Evolutionary conservation across 1,284 basidiomycete species (phyloP), one percentile per base, ranked within the genome.

Genomic region (Rhizoctonia solani): DNA sequence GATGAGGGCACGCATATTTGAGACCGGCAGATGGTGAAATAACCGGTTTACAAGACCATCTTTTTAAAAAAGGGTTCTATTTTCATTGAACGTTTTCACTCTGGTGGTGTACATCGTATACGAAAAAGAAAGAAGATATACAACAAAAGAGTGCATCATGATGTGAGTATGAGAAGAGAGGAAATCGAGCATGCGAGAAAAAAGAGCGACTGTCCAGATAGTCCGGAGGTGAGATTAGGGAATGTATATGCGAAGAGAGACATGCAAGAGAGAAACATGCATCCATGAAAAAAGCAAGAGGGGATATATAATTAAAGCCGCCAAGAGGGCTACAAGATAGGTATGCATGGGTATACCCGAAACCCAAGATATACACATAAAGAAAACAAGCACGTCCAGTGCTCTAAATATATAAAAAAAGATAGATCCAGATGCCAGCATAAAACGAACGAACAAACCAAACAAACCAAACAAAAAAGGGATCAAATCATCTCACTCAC

Each of bases 231-330:
- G 34, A 39, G 41, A 41, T 41, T 42, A 3, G 42, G 25, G 32
- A 30, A 23, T 29, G 3, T 49, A 39, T 58, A 41, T 50, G 19
- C n/a, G n/a, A n/a, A n/a, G n/a, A n/a, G n/a, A n/a, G n/a, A n/a
- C n/a, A n/a, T n/a, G n/a, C n/a, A n/a, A n/a, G n/a, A n/a, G n/a
- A n/a, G n/a, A n/a, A n/a, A n/a, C n/a, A n/a, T 23, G n/a, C 46
- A 30, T 27, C 23, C 30, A 47, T 13, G 30, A 39, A 16, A 39
- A 16, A 4, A 46, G 21, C 27, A 23, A 53, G 8, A 19, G 25
- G 37, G 61, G 39, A 53, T 53, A 65, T 65, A 39, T 9, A 50
- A 65, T 65, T 65, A 65, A 9, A 37, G n/a, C n/a, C n/a, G n/a
- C 61, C 37, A 44, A 9, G 23, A 53, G 37, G 61, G 50, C 23